Evolutionary conservation across 2,329 filamentous ascomycete species (phyloP).

Genomic region (Mollisiaceae sp.): DNA sequence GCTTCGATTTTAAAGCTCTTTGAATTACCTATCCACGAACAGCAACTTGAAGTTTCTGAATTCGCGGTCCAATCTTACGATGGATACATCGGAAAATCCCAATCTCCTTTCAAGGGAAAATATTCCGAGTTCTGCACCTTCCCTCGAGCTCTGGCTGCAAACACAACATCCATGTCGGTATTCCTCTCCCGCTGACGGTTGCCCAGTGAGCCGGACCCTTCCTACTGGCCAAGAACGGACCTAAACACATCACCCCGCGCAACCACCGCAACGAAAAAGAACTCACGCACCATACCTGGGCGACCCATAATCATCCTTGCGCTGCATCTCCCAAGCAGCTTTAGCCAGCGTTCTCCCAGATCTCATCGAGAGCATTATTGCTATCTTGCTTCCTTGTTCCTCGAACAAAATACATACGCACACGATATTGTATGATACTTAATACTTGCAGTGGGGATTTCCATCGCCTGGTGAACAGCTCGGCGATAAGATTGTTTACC

Average conservation of each 20-base stretch:
- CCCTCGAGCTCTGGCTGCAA: slow-evolving; percentile 2
- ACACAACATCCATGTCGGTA: background rate
- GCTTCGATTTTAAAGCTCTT: background rate
- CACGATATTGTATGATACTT: background rate
- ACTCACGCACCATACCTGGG: background rate
- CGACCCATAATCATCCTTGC: slow-evolving; percentile 7
- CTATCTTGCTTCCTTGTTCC: background rate
- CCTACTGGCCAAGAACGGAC: background rate
- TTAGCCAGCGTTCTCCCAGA: background rate
- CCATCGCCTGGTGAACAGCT: background rate
- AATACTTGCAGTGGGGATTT: background rate
- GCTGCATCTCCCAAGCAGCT: background rate
- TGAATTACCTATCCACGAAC: background rate
- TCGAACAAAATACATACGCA: background rate
- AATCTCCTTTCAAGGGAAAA: background rate
- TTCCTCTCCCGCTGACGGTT: background rate
- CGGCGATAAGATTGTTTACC: slow-evolving; percentile 12
- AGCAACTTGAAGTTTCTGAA: background rate
- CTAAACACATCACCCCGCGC: slow-evolving; percentile 5
- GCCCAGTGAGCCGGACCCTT: background rate
- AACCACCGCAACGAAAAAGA: background rate
- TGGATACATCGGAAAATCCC: background rate
- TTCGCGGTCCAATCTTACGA: background rate
- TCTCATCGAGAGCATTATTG: background rate
- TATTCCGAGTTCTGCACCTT: background rate